phyloP scores from a whole-genome alignment of 2,329 filamentous ascomycete species.

The Diaporthe caulivora region DNA sequence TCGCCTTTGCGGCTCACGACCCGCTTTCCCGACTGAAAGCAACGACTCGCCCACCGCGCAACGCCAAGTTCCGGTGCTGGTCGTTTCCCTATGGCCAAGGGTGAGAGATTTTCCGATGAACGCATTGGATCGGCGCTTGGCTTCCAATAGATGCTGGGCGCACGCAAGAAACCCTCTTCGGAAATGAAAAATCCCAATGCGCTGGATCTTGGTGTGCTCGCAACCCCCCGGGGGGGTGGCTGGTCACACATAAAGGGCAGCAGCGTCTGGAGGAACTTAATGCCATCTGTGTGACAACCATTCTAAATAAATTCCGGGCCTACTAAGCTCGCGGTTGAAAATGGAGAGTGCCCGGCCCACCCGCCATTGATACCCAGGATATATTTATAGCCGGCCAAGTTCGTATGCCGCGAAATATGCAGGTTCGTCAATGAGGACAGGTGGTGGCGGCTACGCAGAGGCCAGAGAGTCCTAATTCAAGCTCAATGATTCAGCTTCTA shows the following conservation, averaged over 20 bases:
- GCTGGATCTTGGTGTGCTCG: neutral
- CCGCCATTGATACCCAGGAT: neutral
- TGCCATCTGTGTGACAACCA: neutral
- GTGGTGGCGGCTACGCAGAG: too few species aligned
- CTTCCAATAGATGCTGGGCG: neutral
- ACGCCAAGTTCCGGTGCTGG: neutral
- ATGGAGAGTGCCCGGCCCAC: neutral
- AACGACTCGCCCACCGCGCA: neutral
- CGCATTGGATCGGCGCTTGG: neutral
- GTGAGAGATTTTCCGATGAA: neutral
- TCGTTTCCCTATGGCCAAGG: neutral
- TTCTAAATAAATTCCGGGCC: too few species aligned
- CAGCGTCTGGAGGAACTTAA: neutral
- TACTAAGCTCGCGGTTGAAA: neutral
- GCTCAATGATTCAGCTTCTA: too few species aligned
- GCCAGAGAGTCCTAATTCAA: too few species aligned
- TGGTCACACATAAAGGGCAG: neutral
- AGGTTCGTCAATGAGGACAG: neutral
- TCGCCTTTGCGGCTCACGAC: neutral
- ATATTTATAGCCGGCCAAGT: neutral
- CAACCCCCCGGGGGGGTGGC: neutral
- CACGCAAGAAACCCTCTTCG: neutral
- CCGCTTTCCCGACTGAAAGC: neutral
- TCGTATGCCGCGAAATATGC: neutral
- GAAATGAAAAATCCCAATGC: neutral